Evolutionary conservation across 257 asterid genomes (phyloP).

Genomic region (Nicotiana paniculata): DNA sequence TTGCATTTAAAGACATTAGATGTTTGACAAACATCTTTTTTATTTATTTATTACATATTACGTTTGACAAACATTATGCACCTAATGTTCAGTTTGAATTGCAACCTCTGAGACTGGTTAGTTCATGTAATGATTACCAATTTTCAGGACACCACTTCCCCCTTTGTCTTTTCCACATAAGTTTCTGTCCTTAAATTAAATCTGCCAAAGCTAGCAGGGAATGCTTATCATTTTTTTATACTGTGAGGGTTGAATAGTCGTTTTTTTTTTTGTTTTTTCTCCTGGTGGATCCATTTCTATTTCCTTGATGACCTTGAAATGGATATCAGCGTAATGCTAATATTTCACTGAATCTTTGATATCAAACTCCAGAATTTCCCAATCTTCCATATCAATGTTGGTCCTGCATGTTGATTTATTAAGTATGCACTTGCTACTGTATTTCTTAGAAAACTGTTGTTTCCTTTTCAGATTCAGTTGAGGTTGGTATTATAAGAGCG

Average conservation of each 20-base stretch:
- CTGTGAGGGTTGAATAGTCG: background rate
- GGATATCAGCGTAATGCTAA: background rate
- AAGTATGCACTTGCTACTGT: background rate
- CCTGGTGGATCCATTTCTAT: background rate
- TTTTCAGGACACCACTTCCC: background rate
- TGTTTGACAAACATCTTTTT: no score
- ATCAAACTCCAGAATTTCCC: background rate
- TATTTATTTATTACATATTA: background rate
- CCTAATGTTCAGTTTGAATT: background rate
- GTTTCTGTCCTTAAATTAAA: background rate
- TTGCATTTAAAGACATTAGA: constrained; percentile 1
- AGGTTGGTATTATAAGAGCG: constrained; percentile 74
- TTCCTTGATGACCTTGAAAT: background rate
- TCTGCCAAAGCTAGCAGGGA: background rate
- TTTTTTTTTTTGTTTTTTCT: background rate
- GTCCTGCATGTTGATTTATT: background rate
- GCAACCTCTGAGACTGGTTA: background rate
- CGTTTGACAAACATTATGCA: constrained; percentile 1
- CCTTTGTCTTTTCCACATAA: background rate
- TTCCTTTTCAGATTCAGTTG: constrained; percentile 56
- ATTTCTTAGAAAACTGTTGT: background rate
- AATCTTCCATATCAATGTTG: background rate
- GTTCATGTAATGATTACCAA: background rate
- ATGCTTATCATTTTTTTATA: background rate
- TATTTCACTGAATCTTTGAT: background rate